Base-by-base conservation (phyloP, 148 eudicot genomes). In the Fagopyrum homotropicum region DNA sequence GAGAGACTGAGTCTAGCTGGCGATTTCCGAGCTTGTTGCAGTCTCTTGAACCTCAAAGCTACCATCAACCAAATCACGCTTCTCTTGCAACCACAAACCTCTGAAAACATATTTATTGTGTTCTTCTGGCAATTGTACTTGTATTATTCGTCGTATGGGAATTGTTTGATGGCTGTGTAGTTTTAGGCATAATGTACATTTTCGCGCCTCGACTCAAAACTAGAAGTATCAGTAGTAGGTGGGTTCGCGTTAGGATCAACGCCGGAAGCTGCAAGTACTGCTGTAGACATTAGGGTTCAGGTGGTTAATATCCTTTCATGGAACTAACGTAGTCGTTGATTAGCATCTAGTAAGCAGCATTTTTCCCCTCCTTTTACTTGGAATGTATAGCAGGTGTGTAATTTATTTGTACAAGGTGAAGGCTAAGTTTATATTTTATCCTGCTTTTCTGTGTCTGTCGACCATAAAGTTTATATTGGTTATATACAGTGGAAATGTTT, bases 41-140 rank as follows among this genome's bases (percentile, higher is more conserved):
- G 71, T 66, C 17, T 66, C 47, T 66, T 66, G 19, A 66, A 66
- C 71, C 71, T 66, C 71, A 29, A 63, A 63, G 69, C 69, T 63
- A n/a, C 69, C 15, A 5, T 19, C 35, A 4, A 8, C 35, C 9
- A 22, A 40, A 29, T 11, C 17, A 66, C 47, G 12, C 30, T 66
- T 66, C 19, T 66, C 71, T 46, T 66, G 71, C 19, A n/a, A 12
- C 9, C 22, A 59, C 64, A 59, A 9, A 59, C 22, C 64, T 59
- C 64, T 35, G 40, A 3, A 59, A 59, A 9, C 63, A 57, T 66
- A 12, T 66, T 46, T 63, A 44, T 29, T 11, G 44, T 63, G 44
- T 66, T 43, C 45, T n/a, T 66, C 71, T 66, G 71, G 71, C 5
- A 66, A 40, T 66, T 35, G 16, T 66, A 66, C 43, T 22, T 66